Evolutionary conservation across 345 rosid genomes (phyloP).

Genomic region (Linum trigynum): DNA sequence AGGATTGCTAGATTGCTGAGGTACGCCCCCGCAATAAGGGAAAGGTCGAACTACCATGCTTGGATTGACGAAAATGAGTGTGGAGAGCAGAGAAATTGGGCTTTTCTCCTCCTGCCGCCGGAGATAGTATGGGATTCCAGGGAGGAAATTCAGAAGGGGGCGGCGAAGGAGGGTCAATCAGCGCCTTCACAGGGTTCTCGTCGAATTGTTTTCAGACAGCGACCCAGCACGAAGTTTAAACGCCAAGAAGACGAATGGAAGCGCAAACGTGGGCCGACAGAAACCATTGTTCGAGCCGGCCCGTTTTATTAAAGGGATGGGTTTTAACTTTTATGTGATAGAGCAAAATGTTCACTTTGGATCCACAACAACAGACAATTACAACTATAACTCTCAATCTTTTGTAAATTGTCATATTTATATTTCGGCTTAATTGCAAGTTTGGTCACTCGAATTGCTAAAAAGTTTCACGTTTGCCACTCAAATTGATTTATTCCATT

Average conservation of each 20-base stretch:
- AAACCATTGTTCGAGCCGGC: too few species aligned
- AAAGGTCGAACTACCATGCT: background rate
- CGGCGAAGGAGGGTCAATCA: background rate
- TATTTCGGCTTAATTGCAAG: too few species aligned
- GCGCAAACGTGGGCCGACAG: background rate
- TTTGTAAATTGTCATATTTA: too few species aligned
- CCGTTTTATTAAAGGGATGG: too few species aligned
- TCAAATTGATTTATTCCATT: too few species aligned
- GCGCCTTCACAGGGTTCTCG: background rate
- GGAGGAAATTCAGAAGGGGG: background rate
- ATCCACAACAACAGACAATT: too few species aligned
- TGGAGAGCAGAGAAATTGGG: background rate
- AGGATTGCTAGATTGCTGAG: background rate
- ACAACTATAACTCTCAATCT: too few species aligned
- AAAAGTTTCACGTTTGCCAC: too few species aligned
- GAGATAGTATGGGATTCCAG: background rate
- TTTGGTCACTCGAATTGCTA: too few species aligned
- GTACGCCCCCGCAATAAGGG: background rate
- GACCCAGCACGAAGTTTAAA: background rate
- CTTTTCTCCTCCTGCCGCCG: background rate
- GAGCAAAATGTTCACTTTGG: too few species aligned
- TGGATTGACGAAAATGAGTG: background rate
- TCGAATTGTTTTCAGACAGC: background rate
- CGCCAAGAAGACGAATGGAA: background rate
- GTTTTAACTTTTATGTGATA: too few species aligned